These are phyloP conservation scores for Blastobotrys persicus DNA, from an alignment of 1,139 yeast species.

Conservation along the genomic window DNA sequence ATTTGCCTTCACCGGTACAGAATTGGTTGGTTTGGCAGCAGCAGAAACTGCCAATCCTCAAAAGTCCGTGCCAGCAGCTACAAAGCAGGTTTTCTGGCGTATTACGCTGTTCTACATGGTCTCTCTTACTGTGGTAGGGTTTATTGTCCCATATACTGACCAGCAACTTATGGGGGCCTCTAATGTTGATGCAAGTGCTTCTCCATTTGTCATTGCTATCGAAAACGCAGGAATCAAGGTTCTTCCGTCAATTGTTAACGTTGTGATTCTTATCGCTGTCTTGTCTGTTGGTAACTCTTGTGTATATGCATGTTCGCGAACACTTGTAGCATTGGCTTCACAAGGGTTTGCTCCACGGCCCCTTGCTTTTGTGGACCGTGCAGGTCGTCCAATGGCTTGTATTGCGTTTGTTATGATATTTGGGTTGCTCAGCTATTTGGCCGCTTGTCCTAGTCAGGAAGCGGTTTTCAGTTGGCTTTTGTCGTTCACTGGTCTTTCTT, in stretches of 20 bases:
- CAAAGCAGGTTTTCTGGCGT: constrained; percentile 73
- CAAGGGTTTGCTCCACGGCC: constrained; percentile 77
- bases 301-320: constrained; percentile 74
- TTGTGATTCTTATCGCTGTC: too few relatives aligned
- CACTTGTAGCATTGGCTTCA: constrained; percentile 75
- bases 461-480: constrained; percentile 78
- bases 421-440: constrained; percentile 67
- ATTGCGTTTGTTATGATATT: constrained; percentile 53
- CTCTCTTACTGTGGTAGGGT: constrained; percentile 57
- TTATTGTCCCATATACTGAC: too few relatives aligned
- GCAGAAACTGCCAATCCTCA: constrained; percentile 80
- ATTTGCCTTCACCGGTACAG: constrained; percentile 83
- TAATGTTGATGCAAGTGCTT: constrained; percentile 52
- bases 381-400: constrained; percentile 72
- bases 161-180: constrained; percentile 44
- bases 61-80: constrained; percentile 62
- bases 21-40: constrained; percentile 78
- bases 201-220: too few relatives aligned
- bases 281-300: too few relatives aligned
- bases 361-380: constrained; percentile 68
- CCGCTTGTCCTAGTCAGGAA: constrained; percentile 63
- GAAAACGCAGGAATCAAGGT: too few relatives aligned
- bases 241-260: too few relatives aligned
- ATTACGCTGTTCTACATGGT: constrained; percentile 61
- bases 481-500: constrained; percentile 82